Percentiles rank a stretch among this genome's conserved stretches.
Evolutionary conservation across 2,329 filamentous ascomycete species (phyloP).

Genomic region (Ceratocystis cubensis): DNA sequence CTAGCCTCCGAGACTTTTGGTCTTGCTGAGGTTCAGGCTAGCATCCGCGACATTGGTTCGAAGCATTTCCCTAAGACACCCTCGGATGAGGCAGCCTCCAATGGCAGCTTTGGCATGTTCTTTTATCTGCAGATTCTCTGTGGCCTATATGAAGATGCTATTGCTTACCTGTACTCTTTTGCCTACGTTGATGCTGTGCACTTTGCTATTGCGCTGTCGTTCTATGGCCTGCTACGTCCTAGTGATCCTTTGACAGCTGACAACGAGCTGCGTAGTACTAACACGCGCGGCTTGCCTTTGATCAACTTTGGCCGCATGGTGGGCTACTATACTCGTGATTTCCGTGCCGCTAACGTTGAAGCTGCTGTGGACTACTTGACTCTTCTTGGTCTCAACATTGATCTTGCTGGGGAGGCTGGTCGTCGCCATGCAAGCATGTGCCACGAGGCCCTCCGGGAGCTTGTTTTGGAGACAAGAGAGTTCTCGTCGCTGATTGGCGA

Average conservation of each 20-base stretch:
- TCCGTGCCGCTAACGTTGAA: conserved; percentile 77
- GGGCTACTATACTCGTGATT: conserved; percentile 90
- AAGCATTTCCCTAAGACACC: conserved; percentile 78
- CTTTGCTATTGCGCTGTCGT: conserved; percentile 79
- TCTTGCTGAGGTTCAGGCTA: conserved; percentile 57
- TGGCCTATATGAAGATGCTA: conserved; percentile 86
- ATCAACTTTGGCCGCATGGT: conserved; percentile 91
- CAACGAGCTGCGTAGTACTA: conserved; percentile 56
- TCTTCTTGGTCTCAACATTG: conserved; percentile 81
- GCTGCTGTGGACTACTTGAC: conserved; percentile 88
- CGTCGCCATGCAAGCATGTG: conserved; percentile 69
- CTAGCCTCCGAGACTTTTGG: conserved; percentile 55
- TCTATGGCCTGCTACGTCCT: conserved; percentile 79
- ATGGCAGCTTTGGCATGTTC: conserved; percentile 73
- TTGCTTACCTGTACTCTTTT: conserved; percentile 83
- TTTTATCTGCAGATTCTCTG: conserved; percentile 86
- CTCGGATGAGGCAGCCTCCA: conserved; percentile 47
- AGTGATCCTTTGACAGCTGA: conserved; percentile 65
- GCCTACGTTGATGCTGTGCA: conserved; percentile 90
- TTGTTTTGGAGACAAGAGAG: conserved; percentile 91
- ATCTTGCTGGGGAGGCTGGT: conserved; percentile 61
- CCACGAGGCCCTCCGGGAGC: conserved; percentile 82
- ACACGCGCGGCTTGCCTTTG: conserved; percentile 58
- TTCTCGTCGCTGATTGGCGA: conserved; percentile 91
- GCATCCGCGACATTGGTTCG: conserved; percentile 76